A percentile compares a stretch with the other conserved stretches of the same genome.
Evolutionary conservation across 2,329 filamentous ascomycete genomes (phyloP).

Genomic region (Paracamarosporium sp.): DNA sequence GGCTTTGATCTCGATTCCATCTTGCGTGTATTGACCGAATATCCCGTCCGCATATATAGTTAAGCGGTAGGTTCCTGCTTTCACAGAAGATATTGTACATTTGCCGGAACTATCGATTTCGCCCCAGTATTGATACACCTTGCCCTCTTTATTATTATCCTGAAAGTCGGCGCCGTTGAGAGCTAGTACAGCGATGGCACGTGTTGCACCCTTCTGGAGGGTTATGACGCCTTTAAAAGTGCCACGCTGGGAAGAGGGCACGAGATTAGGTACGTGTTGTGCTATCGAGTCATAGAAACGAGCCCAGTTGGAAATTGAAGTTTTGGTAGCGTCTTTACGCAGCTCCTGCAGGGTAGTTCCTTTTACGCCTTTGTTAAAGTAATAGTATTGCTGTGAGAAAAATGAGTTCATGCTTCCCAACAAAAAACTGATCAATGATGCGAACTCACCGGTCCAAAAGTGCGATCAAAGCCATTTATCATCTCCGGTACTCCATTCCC

Average conservation of each 20-base stretch:
- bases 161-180: conserved; percentile 62
- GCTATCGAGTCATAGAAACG: conserved; percentile 71
- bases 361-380: conserved; percentile 69
- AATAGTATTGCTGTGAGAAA: conserved; percentile 67
- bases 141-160: conserved; percentile 62
- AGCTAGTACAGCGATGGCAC: conserved; percentile 63
- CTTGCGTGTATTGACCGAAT: conserved; percentile 66
- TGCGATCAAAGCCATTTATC: conserved; percentile 68
- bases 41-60: conserved; percentile 69
- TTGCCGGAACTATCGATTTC: conserved; percentile 53
- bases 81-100: conserved; percentile 62
- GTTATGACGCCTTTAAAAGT: conserved; percentile 58
- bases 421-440: no score
- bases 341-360: conserved; percentile 51
- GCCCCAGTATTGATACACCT: conserved; percentile 69
- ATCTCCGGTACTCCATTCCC: conserved; percentile 70
- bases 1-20: conserved; percentile 55
- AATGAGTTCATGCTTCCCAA: no score
- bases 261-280: conserved; percentile 64
- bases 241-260: conserved; percentile 60
- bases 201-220: conserved; percentile 59
- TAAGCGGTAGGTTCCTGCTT: conserved; percentile 65
- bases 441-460: conserved; percentile 70
- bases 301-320: conserved; percentile 44
- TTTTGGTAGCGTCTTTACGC: conserved; percentile 58